Conservation (phyloP, 345 rosid species). For the Theobroma cacao region DNA sequence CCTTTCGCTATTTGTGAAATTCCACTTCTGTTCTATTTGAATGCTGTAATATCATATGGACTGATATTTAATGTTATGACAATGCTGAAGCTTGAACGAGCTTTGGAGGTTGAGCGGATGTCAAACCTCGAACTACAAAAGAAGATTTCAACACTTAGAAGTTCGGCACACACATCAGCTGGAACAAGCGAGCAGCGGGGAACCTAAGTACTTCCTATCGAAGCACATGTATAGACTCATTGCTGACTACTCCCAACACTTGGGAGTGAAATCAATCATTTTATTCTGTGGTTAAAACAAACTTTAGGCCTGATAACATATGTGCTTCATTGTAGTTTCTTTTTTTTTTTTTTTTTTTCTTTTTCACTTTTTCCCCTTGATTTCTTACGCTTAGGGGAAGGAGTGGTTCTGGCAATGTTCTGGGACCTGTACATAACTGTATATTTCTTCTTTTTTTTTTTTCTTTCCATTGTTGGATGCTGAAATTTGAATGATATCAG, state of each 20-base stretch:
- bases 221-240: neutral
- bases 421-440: neutral
- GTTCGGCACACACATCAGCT: conserved; percentile 20
- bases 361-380: neutral
- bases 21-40: neutral
- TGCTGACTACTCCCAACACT: neutral
- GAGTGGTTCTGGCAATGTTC: neutral
- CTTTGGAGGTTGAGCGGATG: conserved; percentile 79
- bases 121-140: conserved; percentile 78
- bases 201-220: conserved; percentile 3
- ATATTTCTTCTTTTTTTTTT: neutral
- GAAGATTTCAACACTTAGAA: conserved; percentile 42
- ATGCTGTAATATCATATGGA: neutral
- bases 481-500: neutral
- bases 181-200: conserved; percentile 30
- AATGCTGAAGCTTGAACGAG: conserved; percentile 67
- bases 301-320: neutral
- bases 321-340: too few species aligned
- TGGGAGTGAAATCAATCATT: neutral
- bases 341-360: too few species aligned
- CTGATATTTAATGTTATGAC: neutral
- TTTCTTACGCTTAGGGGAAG: neutral
- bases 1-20: neutral
- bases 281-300: neutral
- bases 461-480: neutral